Percentiles rank a stretch among this genome's conserved stretches.
These are phyloP conservation scores for Xylariales sp. DNA, from an alignment of 2,329 filamentous ascomycete genomes.

Conservation along the genomic window DNA sequence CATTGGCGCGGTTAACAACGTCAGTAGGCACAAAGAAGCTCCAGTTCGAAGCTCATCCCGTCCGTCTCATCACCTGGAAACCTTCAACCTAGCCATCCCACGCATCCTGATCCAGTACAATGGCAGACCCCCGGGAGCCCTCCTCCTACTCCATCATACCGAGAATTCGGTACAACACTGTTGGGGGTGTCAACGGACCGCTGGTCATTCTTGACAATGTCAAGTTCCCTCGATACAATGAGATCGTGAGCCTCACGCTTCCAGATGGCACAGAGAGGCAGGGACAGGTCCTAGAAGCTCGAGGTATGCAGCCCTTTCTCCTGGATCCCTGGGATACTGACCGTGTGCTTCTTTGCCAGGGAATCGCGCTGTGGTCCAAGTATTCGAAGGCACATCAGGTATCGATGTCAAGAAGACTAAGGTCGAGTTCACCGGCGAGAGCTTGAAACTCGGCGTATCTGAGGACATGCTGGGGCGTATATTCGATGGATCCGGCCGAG, in stretches of 20 bases:
- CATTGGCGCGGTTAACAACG: constrained; percentile 7
- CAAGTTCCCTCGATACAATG: constrained; percentile 96
- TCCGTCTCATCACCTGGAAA: constrained; percentile 2
- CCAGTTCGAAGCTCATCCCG: constrained; percentile 3
- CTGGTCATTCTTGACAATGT: constrained; percentile 98
- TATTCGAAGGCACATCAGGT: constrained; percentile 94
- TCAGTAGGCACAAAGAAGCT: constrained; percentile 6
- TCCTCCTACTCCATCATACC: constrained; percentile 57
- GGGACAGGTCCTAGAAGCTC: constrained; percentile 94
- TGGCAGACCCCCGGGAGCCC: constrained; percentile 54
- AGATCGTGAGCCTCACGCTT: constrained; percentile 93
- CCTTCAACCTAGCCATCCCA: no score
- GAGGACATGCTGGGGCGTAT: constrained; percentile 99
- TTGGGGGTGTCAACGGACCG: constrained; percentile 95
- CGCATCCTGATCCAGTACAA: no score
- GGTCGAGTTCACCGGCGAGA: constrained; percentile 96
- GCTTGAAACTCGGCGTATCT: constrained; percentile 95
- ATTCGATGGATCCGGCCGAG: constrained; percentile 95
- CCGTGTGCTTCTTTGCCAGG: constrained; percentile 47
- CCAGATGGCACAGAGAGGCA: constrained; percentile 91
- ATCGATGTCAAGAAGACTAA: constrained; percentile 99
- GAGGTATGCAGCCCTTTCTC: constrained; percentile 64
- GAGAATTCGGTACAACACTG: constrained; percentile 89
- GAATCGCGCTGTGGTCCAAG: constrained; percentile 91
- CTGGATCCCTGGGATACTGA: constrained; percentile 13